phyloP scores from a whole-genome alignment of 2,329 filamentous ascomycete species.

The Exophiala spinifera region DNA sequence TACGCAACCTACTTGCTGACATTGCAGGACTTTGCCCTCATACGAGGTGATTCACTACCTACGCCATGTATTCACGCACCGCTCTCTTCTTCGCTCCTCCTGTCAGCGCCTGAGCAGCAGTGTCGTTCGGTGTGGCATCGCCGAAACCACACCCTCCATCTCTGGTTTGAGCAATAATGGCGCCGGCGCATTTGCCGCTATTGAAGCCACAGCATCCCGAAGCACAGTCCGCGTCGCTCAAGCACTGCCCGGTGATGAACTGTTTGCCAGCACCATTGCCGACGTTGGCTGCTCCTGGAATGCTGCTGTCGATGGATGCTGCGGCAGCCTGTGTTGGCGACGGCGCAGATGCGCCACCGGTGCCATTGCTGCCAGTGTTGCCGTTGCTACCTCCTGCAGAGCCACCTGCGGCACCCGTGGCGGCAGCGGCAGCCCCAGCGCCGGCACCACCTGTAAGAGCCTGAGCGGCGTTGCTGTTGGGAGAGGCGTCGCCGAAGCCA shows the following conservation, averaged over 20 bases:
- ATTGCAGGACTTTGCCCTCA: too few species aligned
- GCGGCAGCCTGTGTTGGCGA: constrained; percentile 5
- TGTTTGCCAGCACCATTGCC: constrained; percentile 27
- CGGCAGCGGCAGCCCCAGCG: not conserved
- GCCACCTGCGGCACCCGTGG: not conserved
- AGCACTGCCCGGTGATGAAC: constrained; percentile 33
- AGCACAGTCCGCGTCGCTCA: constrained; percentile 32
- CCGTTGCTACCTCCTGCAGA: too few species aligned
- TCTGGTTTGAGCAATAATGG: constrained; percentile 21
- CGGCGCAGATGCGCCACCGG: not conserved
- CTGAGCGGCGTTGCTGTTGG: constrained; percentile 29
- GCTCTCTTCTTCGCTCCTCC: constrained; percentile 11
- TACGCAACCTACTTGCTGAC: too few species aligned
- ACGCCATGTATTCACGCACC: constrained; percentile 18
- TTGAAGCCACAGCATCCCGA: constrained; percentile 38
- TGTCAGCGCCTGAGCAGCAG: constrained; percentile 23
- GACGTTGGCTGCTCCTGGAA: not conserved
- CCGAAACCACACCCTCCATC: constrained; percentile 33
- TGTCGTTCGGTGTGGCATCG: constrained; percentile 27
- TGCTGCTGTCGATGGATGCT: not conserved
- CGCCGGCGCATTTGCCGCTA: constrained; percentile 35
- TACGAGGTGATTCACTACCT: too few species aligned
- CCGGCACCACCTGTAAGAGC: constrained; percentile 6
- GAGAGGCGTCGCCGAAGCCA: constrained; percentile 28
- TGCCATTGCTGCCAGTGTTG: too few species aligned